Percentiles rank a stretch among this genome's conserved stretches.
Evolutionary conservation across 345 rosid genomes (phyloP).

Genomic region (Lenwebbia sp.): DNA sequence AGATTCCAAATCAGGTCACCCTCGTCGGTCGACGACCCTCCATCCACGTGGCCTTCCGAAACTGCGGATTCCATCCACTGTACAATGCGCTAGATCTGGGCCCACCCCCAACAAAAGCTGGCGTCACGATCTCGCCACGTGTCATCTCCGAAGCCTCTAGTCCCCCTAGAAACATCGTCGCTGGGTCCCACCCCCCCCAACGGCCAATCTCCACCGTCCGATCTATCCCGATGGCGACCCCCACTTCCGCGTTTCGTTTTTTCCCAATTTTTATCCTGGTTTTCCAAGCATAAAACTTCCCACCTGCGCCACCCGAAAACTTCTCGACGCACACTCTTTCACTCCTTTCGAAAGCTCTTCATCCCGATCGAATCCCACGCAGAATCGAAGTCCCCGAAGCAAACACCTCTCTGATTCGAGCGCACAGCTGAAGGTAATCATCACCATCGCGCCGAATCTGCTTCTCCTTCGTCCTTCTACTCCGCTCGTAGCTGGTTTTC

Average conservation of each 20-base stretch:
- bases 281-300: not conserved
- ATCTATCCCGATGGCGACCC: not conserved
- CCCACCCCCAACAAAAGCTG: not conserved
- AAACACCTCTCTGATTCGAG: not conserved
- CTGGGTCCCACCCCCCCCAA: slow-evolving; percentile 6
- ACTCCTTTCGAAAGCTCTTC: no score
- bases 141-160: slow-evolving; percentile 27
- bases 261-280: not conserved
- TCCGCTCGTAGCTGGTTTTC: not conserved
- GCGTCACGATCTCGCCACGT: slow-evolving; percentile 23
- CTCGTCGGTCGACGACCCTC: no score
- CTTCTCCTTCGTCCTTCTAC: not conserved
- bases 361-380: not conserved
- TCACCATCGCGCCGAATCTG: not conserved
- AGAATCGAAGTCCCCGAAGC: not conserved
- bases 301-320: not conserved
- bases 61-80: not conserved
- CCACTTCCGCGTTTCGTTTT: not conserved
- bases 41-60: not conserved
- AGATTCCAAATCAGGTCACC: no score
- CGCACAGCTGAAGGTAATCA: not conserved
- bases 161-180: slow-evolving; percentile 1
- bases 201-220: not conserved
- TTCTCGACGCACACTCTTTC: not conserved
- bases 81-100: not conserved